Conservation (phyloP, 108 stramenopile species). For the Discostella pseudostelligera region DNA sequence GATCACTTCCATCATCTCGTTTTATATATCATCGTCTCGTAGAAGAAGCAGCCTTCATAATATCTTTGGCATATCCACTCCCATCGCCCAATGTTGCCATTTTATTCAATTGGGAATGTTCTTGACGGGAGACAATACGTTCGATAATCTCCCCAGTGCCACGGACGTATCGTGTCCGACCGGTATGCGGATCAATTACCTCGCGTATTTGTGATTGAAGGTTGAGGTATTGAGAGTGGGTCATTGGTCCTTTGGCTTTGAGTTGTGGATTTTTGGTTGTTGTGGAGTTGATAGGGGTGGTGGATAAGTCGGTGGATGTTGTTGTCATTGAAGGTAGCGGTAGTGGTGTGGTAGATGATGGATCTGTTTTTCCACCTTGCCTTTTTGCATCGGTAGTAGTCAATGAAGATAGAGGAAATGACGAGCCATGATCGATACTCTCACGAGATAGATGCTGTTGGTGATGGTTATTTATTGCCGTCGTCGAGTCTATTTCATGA, state of each 20-base stretch:
- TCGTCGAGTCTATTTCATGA: slow-evolving; percentile 2
- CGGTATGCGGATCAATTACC: slow-evolving; percentile 83
- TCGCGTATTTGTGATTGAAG: slow-evolving; percentile 75
- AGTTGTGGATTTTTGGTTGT: slow-evolving; percentile 5
- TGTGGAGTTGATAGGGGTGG: slow-evolving; percentile 13
- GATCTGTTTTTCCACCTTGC: too few relatives aligned
- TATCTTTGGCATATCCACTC: slow-evolving; percentile 44
- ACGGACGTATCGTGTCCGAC: slow-evolving; percentile 71
- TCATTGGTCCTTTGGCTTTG: slow-evolving; percentile 68
- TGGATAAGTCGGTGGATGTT: not conserved
- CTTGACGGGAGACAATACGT: slow-evolving; percentile 76
- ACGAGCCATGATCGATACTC: too few relatives aligned
- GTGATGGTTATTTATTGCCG: not conserved
- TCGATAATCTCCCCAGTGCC: slow-evolving; percentile 93
- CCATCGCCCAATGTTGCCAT: slow-evolving; percentile 83
- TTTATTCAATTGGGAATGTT: slow-evolving; percentile 77
- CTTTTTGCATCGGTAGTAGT: too few relatives aligned
- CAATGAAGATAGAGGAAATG: too few relatives aligned
- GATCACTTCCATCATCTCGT: too few relatives aligned
- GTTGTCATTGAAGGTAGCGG: not conserved
- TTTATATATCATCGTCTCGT: slow-evolving; percentile 7
- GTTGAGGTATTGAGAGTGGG: slow-evolving; percentile 73
- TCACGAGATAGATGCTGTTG: not conserved
- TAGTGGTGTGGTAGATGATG: too few relatives aligned
- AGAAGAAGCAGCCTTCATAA: slow-evolving; percentile 25